Evolutionary conservation across 2,329 filamentous ascomycete species (phyloP), one percentile per base, ranked within the genome.

Genomic region (Xylaria digitata): DNA sequence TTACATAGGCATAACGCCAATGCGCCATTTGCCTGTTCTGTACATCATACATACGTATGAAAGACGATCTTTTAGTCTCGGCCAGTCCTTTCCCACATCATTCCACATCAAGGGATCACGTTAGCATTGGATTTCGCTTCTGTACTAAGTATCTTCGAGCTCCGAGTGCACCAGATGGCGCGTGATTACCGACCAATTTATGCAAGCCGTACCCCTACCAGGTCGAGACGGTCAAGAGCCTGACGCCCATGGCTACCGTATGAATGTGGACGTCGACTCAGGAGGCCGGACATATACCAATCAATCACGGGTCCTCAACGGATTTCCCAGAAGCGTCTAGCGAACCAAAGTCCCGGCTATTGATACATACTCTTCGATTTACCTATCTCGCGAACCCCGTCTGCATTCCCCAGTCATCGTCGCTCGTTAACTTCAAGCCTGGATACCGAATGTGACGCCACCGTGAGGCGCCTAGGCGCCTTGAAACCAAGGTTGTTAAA

Each of bases 401-500:
- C 49, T n/a, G 50, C 40, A 45, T 49, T 21, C 43, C 30, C 40
- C 37, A 50, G 34, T 61, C 45, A 21, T 64, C 50, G 17, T 63
- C 40, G 59, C 57, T 64, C 45, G 62, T 53, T 55, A 59, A 60
- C 61, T 69, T 63, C 59, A 40, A 56, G 54, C 59, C 54, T 67
- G 21, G 19, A 42, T 55, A n/a, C 21, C 21, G 53, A 66, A 56
- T 52, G 52, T n/a, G 71, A 75, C 74, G 68, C 69, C 71, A 67
- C 68, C 54, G 61, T 60, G 57, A 66, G 40, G 63, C 65, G 62
- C 57, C 71, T 77, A 74, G 70, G 67, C 68, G 71, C 71, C 62
- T 71, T 61, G 67, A 68, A 65, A 54, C 77, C 83, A 70, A 91
- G 80, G 34, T 83, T 83, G 62, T 77, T 77, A 76, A 93, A 92